Conservation (phyloP, 768 basidiomycete species). For the Cystofilobasidium ferigula region DNA sequence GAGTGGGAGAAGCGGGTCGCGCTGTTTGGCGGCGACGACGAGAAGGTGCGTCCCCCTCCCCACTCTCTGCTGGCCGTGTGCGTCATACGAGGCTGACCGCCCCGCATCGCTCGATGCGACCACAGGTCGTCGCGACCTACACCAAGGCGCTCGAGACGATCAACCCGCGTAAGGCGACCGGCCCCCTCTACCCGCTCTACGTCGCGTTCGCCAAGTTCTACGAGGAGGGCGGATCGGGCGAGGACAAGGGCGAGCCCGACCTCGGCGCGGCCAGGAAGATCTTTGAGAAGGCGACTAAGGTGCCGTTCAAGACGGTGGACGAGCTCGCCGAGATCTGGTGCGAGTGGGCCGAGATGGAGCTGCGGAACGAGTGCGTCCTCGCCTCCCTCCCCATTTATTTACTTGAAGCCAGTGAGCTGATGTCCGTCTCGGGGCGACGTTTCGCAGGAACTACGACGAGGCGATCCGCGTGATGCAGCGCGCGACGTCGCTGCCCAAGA, state of each 20-base stretch:
- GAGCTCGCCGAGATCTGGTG: conserved; percentile 98
- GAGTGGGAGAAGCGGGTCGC: conserved; percentile 99
- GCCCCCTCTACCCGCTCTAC: conserved; percentile 78
- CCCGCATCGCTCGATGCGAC: too few species aligned
- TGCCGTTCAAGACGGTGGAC: conserved; percentile 89
- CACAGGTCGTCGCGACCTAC: conserved; percentile 83
- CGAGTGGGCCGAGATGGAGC: conserved; percentile 98
- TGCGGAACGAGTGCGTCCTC: conserved; percentile 73
- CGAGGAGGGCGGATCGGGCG: conserved; percentile 79
- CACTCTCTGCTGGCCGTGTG: not conserved
- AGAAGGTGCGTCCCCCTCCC: conserved; percentile 54
- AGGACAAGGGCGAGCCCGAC: conserved; percentile 59
- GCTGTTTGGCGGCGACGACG: conserved; percentile 73
- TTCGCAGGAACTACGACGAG: conserved; percentile 83
- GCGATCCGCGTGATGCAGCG: conserved; percentile 92
- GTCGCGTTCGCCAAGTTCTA: conserved; percentile 96
- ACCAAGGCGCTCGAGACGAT: conserved; percentile 78
- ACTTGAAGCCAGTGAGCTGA: not conserved
- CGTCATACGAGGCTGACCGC: not conserved
- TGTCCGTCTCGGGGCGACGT: not conserved
- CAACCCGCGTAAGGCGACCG: conserved; percentile 75
- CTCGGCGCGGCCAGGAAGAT: conserved; percentile 80
- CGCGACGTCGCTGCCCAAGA: conserved; percentile 81
- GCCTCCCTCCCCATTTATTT: not conserved
- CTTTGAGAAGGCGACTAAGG: conserved; percentile 79